phyloP scores from a whole-genome alignment of 2,329 filamentous ascomycete species.

The Xylaria sp. region DNA sequence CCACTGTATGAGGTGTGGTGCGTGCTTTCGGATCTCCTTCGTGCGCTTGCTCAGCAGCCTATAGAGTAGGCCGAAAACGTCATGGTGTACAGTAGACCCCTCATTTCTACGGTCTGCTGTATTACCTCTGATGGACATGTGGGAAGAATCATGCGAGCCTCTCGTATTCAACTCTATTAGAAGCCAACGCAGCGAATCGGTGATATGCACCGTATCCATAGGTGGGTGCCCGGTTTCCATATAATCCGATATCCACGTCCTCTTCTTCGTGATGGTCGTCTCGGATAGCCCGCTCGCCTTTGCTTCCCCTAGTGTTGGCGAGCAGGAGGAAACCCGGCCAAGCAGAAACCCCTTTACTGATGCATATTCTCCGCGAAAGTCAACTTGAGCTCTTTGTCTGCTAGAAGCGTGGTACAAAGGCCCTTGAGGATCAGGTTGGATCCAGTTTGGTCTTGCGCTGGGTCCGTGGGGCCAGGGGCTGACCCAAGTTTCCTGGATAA shows the following conservation, averaged over 20 bases:
- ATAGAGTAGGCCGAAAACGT: background rate
- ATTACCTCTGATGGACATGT: no score
- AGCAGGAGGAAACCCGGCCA: background rate
- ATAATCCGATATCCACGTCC: background rate
- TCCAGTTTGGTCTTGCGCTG: background rate
- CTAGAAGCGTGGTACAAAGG: background rate
- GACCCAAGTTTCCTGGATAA: background rate
- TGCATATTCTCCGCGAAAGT: background rate
- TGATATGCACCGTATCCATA: background rate
- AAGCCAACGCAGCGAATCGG: background rate
- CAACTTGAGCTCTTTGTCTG: background rate
- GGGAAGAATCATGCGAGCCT: background rate
- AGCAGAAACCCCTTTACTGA: background rate
- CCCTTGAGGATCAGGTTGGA: background rate
- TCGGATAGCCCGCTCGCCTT: background rate
- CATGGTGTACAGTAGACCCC: no score
- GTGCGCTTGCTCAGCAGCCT: constrained; percentile 4
- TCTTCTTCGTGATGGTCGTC: background rate
- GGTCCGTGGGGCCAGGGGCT: no score
- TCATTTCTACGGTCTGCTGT: no score
- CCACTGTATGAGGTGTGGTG: constrained; percentile 6
- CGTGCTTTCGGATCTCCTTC: background rate
- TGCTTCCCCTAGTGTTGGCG: background rate
- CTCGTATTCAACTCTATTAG: background rate
- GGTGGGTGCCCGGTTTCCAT: no score